Evolutionary conservation across 2,329 filamentous ascomycete species (phyloP).

Genomic region (Alternaria gaisen): DNA sequence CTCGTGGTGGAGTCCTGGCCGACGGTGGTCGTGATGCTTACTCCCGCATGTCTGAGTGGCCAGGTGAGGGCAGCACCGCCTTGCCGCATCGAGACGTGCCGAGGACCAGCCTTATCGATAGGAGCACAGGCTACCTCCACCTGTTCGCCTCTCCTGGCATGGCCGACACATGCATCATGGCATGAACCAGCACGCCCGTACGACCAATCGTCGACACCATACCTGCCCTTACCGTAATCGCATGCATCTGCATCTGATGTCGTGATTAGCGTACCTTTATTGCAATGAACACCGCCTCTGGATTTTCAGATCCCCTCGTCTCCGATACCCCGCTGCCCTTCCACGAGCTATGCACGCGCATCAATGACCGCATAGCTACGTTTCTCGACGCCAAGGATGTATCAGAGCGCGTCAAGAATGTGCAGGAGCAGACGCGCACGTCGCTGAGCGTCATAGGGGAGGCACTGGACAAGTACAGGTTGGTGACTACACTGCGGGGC

Average conservation of each 20-base stretch:
- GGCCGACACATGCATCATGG: conserved; percentile 33
- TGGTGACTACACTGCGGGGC: conserved; percentile 42
- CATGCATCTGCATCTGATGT: conserved; percentile 42
- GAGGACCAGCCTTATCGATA: conserved; percentile 34
- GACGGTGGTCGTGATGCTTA: conserved; percentile 20
- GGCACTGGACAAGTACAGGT: conserved; percentile 80
- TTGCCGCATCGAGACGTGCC: conserved; percentile 25
- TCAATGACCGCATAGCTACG: conserved; percentile 68
- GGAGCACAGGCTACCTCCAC: conserved; percentile 21
- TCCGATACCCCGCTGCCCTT: conserved; percentile 58
- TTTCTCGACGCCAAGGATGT: conserved; percentile 71
- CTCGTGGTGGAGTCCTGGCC: conserved; percentile 12
- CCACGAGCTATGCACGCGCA: conserved; percentile 56
- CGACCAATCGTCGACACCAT: conserved; percentile 29
- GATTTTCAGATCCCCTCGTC: conserved; percentile 46
- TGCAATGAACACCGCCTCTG: conserved; percentile 49
- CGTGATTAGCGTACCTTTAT: conserved; percentile 41
- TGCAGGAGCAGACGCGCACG: conserved; percentile 77
- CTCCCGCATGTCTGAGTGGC: conserved; percentile 27
- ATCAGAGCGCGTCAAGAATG: conserved; percentile 65
- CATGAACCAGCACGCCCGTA: conserved; percentile 28
- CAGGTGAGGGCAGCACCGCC: conserved; percentile 17
- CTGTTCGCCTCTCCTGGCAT: conserved; percentile 25
- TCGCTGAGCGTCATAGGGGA: conserved; percentile 78
- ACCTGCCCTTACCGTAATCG: conserved; percentile 16